phyloP scores from a whole-genome alignment of 2,329 filamentous ascomycete species.

The Colletotrichum lindemuthianum region DNA sequence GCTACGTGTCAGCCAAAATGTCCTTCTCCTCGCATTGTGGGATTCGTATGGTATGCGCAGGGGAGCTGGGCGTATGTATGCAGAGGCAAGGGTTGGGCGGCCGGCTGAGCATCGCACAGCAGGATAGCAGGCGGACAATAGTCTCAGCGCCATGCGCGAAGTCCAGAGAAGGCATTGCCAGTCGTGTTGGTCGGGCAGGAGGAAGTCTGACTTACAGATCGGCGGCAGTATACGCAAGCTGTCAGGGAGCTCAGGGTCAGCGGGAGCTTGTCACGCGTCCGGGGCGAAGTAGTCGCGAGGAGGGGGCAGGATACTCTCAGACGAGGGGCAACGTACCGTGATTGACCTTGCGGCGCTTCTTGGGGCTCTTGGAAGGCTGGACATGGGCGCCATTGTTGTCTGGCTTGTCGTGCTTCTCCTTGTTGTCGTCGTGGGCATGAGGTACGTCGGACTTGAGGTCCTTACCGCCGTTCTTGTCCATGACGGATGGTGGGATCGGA shows the following conservation, averaged over 20 bases:
- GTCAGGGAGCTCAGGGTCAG: slow-evolving; percentile 49
- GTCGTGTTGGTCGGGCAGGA: slow-evolving; percentile 38
- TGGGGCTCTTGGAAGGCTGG: slow-evolving; percentile 65
- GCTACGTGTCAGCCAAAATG: slow-evolving; percentile 56
- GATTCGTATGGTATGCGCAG: slow-evolving; percentile 7
- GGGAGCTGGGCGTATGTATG: slow-evolving; percentile 6
- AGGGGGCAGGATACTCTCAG: slow-evolving; percentile 37
- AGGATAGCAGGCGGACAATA: slow-evolving; percentile 19
- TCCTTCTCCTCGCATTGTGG: slow-evolving; percentile 21
- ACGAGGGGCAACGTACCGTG: slow-evolving; percentile 73
- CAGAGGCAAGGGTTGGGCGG: slow-evolving; percentile 24
- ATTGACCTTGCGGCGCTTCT: slow-evolving; percentile 90
- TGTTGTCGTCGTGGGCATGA: slow-evolving; percentile 44
- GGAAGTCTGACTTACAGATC: slow-evolving; percentile 77
- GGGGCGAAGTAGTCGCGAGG: slow-evolving; percentile 18
- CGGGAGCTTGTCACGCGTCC: slow-evolving; percentile 40
- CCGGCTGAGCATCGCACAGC: slow-evolving; percentile 31
- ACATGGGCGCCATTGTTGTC: slow-evolving; percentile 45
- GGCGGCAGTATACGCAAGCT: slow-evolving; percentile 90
- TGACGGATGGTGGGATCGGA: slow-evolving; percentile 38
- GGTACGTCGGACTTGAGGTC: slow-evolving; percentile 49
- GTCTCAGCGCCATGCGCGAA: slow-evolving; percentile 18
- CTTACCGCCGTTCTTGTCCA: slow-evolving; percentile 49
- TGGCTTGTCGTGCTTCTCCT: slow-evolving; percentile 39
- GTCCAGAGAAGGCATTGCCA: slow-evolving; percentile 35